phyloP scores from a whole-genome alignment of 306 rosid genomes.

The Casuarina cunninghamiana region DNA sequence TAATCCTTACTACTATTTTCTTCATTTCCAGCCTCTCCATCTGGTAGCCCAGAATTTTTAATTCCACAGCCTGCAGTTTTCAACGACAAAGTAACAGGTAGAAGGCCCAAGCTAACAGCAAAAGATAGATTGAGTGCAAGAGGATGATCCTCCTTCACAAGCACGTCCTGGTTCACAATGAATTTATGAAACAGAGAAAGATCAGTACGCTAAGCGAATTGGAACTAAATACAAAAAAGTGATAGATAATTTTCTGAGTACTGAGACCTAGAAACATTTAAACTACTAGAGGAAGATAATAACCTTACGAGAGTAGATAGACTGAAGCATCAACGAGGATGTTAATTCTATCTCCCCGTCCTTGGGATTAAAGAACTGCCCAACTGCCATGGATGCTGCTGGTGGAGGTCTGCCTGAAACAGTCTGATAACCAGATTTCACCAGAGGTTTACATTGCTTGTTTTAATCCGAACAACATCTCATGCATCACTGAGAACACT shows the following conservation, averaged over 20 bases:
- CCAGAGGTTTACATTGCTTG: conserved; percentile 19
- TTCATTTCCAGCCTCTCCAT: conserved; percentile 70
- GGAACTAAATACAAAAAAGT: neutral
- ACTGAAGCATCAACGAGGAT: conserved; percentile 72
- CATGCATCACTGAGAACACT: conserved; percentile 16
- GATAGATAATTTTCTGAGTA: conserved; percentile 2
- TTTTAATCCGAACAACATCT: no score
- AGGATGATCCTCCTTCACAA: conserved; percentile 87
- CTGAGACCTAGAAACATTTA: conserved; percentile 14
- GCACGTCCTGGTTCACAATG: conserved; percentile 58
- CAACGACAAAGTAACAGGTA: conserved; percentile 79
- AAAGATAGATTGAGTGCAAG: conserved; percentile 79
- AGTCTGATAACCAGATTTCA: conserved; percentile 66
- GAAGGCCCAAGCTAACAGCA: conserved; percentile 83
- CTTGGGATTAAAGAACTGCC: conserved; percentile 90
- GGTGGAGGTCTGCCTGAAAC: conserved; percentile 99
- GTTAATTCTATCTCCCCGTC: conserved; percentile 76
- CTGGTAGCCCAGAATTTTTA: conserved; percentile 71
- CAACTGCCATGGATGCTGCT: conserved; percentile 98
- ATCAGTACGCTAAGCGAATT: conserved; percentile 27
- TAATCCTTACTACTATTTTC: conserved; percentile 73
- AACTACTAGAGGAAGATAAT: conserved; percentile 31
- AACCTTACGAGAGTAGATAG: conserved; percentile 74
- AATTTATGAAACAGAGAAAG: conserved; percentile 23
- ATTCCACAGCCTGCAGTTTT: conserved; percentile 87